Evolutionary conservation across 257 asterid genomes (phyloP), one percentile per base, ranked within the genome.

Genomic region (Lycium barbarum): DNA sequence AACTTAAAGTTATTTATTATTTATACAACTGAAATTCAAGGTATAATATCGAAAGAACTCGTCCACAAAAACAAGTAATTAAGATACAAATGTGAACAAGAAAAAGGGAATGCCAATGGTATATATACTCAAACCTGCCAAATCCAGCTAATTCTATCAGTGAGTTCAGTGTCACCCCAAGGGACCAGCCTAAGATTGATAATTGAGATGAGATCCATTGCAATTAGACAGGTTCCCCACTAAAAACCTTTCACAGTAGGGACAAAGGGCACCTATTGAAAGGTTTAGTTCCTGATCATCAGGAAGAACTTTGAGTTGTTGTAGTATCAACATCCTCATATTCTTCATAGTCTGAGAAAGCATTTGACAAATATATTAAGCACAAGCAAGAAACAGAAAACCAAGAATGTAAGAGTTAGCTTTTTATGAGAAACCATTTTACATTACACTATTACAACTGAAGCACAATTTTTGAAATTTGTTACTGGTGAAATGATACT

Each of bases 81-180:
- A 26, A 26, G 33, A 26, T 26, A 26, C 33, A 26, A 26, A 26
- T 26, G 33, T 54, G 59, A 54, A 54, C 59, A 54, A 54, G 59
- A 54, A 54, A 54, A 14, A 12, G 3, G 59, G 22, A 58, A 18
- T 18, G 8, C 63, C 17, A 58, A 17, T 58, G 22, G 17, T 58
- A 17, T 5, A 58, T 3, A 10, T 53, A 53, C 10, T 1, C 2
- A 1, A 1, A 89, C 91, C 90, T 85, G 92, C 86, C 90, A 90
- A 63, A 74, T 81, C 58, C 85, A 76, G 70, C 87, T 84, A 35
- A 13, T 57, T 80, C 83, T 13, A 79, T 84, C 87, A 65, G 22
- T 78, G 71, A 88, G 80, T 83, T 70, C 87, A 84, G 93, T 88
- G 88, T 89, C 90, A 80, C 91, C 92, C 93, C 93, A 90, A 85